These are phyloP conservation scores for Boehmeria nivea DNA, from an alignment of 306 rosid genomes.

Conservation along the genomic window DNA sequence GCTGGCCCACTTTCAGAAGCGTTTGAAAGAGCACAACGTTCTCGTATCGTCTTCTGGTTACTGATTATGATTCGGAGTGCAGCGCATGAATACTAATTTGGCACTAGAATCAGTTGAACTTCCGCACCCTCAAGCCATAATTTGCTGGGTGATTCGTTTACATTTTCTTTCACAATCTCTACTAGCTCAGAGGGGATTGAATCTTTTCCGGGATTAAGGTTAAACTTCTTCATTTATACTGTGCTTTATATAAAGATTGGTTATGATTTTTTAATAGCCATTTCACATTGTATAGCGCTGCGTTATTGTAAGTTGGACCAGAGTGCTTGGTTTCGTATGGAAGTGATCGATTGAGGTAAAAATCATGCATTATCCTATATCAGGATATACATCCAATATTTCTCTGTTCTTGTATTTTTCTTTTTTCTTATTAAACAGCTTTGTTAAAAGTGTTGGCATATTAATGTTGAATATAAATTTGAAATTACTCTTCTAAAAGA, in stretches of 20 bases:
- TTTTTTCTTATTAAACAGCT: no score
- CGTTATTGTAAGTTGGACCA: slow-evolving; percentile 24
- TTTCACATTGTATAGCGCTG: slow-evolving; percentile 46
- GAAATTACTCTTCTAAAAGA: no score
- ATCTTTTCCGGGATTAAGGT: slow-evolving; percentile 28
- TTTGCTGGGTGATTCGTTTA: slow-evolving; percentile 27
- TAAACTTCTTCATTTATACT: slow-evolving; percentile 15
- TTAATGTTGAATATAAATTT: no score
- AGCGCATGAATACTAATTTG: slow-evolving; percentile 7
- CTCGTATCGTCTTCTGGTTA: slow-evolving; percentile 68
- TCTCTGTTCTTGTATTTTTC: no score
- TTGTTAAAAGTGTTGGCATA: no score
- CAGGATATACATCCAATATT: not conserved
- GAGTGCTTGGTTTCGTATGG: slow-evolving; percentile 10
- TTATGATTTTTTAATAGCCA: slow-evolving; percentile 18
- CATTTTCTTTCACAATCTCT: slow-evolving; percentile 20
- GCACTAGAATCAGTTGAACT: slow-evolving; percentile 14
- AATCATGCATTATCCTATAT: slow-evolving; percentile 2
- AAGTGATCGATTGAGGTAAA: not conserved
- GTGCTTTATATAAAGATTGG: not conserved
- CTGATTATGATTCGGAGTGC: slow-evolving; percentile 18
- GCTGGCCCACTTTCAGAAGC: slow-evolving; percentile 88
- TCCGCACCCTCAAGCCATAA: slow-evolving; percentile 15
- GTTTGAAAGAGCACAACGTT: slow-evolving; percentile 85
- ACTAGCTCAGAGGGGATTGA: slow-evolving; percentile 13